Conservation (phyloP, 1,284 basidiomycete species). For the Fistulinella staudtii region DNA sequence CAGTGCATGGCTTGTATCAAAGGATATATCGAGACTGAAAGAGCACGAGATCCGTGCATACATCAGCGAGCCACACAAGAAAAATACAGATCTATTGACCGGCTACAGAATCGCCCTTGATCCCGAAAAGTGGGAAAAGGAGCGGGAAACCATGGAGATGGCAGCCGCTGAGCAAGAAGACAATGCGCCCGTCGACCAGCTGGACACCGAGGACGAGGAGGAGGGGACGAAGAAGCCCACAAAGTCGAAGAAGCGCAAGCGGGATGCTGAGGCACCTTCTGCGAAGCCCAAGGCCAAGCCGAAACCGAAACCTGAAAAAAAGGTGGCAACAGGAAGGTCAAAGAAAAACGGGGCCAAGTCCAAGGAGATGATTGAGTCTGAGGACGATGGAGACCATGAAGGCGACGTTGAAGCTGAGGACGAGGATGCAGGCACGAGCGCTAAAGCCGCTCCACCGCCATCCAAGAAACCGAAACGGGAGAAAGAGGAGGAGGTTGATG, state of each 20-base stretch:
- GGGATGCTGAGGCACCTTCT: conserved; percentile 41
- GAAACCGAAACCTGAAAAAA: conserved; percentile 37
- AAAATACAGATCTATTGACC: conserved; percentile 67
- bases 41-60: conserved; percentile 82
- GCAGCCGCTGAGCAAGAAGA: conserved; percentile 54
- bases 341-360: conserved; percentile 62
- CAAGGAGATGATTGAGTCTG: conserved; percentile 67
- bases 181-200: conserved; percentile 65
- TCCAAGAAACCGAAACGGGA: conserved; percentile 65
- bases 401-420: conserved; percentile 46
- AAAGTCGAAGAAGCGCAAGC: conserved; percentile 61
- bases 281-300: conserved; percentile 40
- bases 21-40: conserved; percentile 80
- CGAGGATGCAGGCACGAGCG: conserved; percentile 50
- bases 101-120: conserved; percentile 85
- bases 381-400: conserved; percentile 49
- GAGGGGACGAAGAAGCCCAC: conserved; percentile 49
- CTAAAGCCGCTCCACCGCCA: conserved; percentile 56
- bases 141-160: conserved; percentile 44
- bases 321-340: conserved; percentile 34
- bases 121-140: conserved; percentile 73
- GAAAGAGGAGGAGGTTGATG: conserved; percentile 60
- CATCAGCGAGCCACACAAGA: conserved; percentile 73
- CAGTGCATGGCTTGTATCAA: conserved; percentile 82
- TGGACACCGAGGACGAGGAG: conserved; percentile 50